Conservation (phyloP, 768 basidiomycete species). For the Psilocybe subaeruginosa region DNA sequence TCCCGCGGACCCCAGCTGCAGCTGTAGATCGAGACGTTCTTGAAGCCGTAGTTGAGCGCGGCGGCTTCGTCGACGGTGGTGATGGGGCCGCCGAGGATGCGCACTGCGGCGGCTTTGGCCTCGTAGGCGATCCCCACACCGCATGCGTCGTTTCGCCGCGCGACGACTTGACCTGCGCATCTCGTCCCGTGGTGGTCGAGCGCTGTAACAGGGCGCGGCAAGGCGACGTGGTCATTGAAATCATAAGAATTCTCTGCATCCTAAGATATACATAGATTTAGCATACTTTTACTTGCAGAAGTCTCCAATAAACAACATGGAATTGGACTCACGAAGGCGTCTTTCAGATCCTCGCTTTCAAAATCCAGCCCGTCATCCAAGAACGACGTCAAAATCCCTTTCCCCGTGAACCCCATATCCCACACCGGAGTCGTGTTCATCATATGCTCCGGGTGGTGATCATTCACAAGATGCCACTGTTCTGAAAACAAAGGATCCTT, state of each 20-base stretch:
- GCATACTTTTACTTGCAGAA: no score
- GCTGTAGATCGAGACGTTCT: slow-evolving; percentile 88
- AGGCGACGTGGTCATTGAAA: slow-evolving; percentile 89
- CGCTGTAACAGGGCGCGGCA: slow-evolving; percentile 80
- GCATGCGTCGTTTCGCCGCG: slow-evolving; percentile 88
- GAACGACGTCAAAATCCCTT: slow-evolving; percentile 81
- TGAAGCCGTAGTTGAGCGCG: slow-evolving; percentile 92
- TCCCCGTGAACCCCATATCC: slow-evolving; percentile 87
- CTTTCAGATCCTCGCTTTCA: slow-evolving; percentile 79
- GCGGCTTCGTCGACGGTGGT: slow-evolving; percentile 94
- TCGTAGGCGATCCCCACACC: slow-evolving; percentile 93
- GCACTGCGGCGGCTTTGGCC: slow-evolving; percentile 87
- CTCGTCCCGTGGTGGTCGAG: slow-evolving; percentile 97
- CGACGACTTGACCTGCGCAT: slow-evolving; percentile 95
- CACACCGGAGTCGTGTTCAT: slow-evolving; percentile 93
- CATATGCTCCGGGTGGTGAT: slow-evolving; percentile 73
- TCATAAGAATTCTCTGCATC: slow-evolving; percentile 88
- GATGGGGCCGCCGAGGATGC: slow-evolving; percentile 92
- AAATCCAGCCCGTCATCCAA: slow-evolving; percentile 96
- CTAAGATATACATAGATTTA: slow-evolving; percentile 49
- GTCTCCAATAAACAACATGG: not conserved
- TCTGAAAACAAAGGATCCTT: slow-evolving; percentile 77
- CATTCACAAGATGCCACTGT: slow-evolving; percentile 96
- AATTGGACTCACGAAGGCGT: slow-evolving; percentile 79
- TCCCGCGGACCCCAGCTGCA: slow-evolving; percentile 99